phyloP scores from a whole-genome alignment of 2,329 filamentous ascomycete genomes.

The Monosporascus sp. region DNA sequence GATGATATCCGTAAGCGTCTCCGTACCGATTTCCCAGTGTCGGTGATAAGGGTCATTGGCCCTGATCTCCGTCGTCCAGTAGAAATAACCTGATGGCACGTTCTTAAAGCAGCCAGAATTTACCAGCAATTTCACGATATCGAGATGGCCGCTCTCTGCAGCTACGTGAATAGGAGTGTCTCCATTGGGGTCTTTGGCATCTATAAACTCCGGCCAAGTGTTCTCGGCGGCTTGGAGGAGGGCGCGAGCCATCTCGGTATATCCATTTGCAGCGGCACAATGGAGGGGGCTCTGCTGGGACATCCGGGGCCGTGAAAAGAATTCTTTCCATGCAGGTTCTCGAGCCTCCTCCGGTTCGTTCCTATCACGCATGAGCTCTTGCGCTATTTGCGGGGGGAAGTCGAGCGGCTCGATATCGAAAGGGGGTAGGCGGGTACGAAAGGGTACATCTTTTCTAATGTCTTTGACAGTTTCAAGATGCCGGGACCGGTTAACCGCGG shows the following conservation, averaged over 20 bases:
- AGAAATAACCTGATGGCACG: not conserved
- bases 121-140: not conserved
- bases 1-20: not conserved
- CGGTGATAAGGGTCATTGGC: not conserved
- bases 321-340: not conserved
- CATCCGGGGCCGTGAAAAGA: not conserved
- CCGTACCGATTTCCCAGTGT: not conserved
- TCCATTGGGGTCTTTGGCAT: not conserved
- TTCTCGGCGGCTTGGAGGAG: not conserved
- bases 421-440: not conserved
- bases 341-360: not conserved
- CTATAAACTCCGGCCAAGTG: not conserved
- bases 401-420: not conserved
- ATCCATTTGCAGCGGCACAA: not conserved
- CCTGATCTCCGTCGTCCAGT: not conserved
- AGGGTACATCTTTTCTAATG: not conserved
- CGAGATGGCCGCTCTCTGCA: not conserved
- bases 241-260: not conserved
- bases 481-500: not conserved
- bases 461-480: not conserved
- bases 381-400: not conserved
- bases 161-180: not conserved
- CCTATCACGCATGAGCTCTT: not conserved
- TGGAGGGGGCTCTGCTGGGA: not conserved
- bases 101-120: not conserved